Base-by-base conservation (phyloP, 768 basidiomycete genomes). In the Russula lepida region DNA sequence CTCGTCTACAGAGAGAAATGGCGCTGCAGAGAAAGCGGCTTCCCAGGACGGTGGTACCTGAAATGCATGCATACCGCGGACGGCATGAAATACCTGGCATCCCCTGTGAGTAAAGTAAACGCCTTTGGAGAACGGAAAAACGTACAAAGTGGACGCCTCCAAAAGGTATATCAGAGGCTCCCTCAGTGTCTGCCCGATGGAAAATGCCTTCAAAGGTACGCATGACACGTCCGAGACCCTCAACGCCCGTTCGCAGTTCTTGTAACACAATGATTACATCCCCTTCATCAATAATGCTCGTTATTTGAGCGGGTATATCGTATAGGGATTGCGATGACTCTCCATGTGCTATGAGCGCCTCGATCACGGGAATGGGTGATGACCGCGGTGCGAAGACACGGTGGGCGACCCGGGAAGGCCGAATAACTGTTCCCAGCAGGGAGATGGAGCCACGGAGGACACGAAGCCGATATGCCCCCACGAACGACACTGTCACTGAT, bases 311-410 rank as follows among this genome's bases (percentile, higher is more conserved):
- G 0, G 67, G 70, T 23, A 69, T 59, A 35, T 7, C n/a, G 19
- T 0, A 25, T 56, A 58, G 50, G 54, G 63, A n/a, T 64, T 49
- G 12, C 50, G 54, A 17, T 41, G 56, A 47, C 55, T 32, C 43
- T 70, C 56, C 21, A 60, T 32, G 54, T 69, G 63, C 11, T 63
- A 39, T 1, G 74, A 68, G 28, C 65, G 65, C 65, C 17, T 70
- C 67, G 75, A 80, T 62, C 72, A 77, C 69, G 0, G 92, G 89
- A 6, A 94, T 69, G 0, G 92, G 89, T n/a, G 89, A 83, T 0
- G 85, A 89, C 3, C 82, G 78, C 0, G 93, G 91, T 0, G 91
- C 88, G 68, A 84, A 95, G 28, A 95, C 75, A 13, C 72, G 73
- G 65, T 91, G 77, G 6, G 66, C 59, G 3, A 57, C 68, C 1